Evolutionary conservation across 257 asterid genomes (phyloP), one percentile per base, ranked within the genome.

Genomic region (Solanum etuberosum): DNA sequence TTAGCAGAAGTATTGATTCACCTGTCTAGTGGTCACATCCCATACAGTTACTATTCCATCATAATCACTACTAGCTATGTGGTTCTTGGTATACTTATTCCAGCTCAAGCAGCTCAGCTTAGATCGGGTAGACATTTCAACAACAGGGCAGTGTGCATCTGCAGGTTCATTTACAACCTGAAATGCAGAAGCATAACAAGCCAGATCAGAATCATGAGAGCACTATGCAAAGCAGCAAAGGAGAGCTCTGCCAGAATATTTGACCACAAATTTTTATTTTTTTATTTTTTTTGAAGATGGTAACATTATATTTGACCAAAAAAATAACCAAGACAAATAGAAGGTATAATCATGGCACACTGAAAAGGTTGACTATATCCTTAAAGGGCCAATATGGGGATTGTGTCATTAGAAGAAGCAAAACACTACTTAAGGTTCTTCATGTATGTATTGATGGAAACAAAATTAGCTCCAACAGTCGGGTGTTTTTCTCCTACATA

Each of bases 31-130:
- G 4, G 78, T 90, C 85, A 91, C 92, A 88, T 91, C 93, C 93
- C 93, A 91, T 57, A 91, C 89, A 84, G 92, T 91, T 51, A 91
- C 93, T 83, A 91, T 90, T n/a, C 93, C 93, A 87, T 91, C 93
- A 51, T 91, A 91, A 86, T 91, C 93, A 32, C 93, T 91, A 86
- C 93, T 91, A 20, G 93, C 92, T 73, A 91, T 91, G 76, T 88
- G 92, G 89, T 87, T 90, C 88, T 90, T 91, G 16, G 87, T 83
- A 81, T 83, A 87, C 87, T 91, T 91, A 86, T 91, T 91, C 93
- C 93, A 91, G 86, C 93, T 91, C 90, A 91, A 86, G 89, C 92
- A 91, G 84, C 93, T 91, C 38, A 91, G 93, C 83, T 90, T 91
- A 68, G 93, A 91, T 34, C 92, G 82, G 29, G 92, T 90, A 15